phyloP scores from a whole-genome alignment of 108 stramenopile species.

The Skeletonema potamos region DNA sequence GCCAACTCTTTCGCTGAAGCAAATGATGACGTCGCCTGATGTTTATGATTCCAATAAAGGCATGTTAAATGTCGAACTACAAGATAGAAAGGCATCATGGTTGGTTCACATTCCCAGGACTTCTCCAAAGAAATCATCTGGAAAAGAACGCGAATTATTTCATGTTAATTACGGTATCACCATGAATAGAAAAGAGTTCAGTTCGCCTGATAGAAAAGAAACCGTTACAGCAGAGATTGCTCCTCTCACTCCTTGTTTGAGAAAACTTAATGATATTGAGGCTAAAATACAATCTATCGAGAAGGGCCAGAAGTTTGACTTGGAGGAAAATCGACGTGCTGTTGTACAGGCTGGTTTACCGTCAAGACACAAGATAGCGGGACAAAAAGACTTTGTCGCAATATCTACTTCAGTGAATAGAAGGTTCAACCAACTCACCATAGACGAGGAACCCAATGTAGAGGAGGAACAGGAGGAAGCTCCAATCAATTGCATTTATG shows the following conservation, averaged over 20 bases:
- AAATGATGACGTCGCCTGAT: slow-evolving; percentile 15
- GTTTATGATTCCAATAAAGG: slow-evolving; percentile 14
- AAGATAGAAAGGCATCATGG: slow-evolving; percentile 72
- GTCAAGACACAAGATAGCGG: background rate
- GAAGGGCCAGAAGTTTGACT: slow-evolving; percentile 16
- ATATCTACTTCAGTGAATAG: background rate
- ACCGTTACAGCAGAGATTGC: slow-evolving; percentile 2
- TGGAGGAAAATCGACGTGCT: slow-evolving; percentile 15
- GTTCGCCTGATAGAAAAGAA: slow-evolving; percentile 9
- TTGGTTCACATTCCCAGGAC: slow-evolving; percentile 61
- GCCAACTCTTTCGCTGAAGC: slow-evolving; percentile 38
- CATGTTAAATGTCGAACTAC: slow-evolving; percentile 5
- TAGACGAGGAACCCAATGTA: background rate
- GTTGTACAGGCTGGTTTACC: slow-evolving; percentile 15
- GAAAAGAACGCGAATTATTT: slow-evolving; percentile 2
- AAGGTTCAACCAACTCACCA: background rate
- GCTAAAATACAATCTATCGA: slow-evolving; percentile 12
- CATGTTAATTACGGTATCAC: background rate
- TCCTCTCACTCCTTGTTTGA: slow-evolving; percentile 25
- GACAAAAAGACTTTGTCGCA: background rate
- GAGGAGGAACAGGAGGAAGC: background rate
- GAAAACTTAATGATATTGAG: slow-evolving; percentile 35
- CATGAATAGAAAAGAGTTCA: background rate
- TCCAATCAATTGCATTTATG: background rate
- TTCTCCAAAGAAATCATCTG: slow-evolving; percentile 21